Percentiles rank a stretch among this genome's conserved stretches.
These are phyloP conservation scores for Lithohypha guttulata DNA, from an alignment of 2,329 filamentous ascomycete genomes.

Conservation along the genomic window DNA sequence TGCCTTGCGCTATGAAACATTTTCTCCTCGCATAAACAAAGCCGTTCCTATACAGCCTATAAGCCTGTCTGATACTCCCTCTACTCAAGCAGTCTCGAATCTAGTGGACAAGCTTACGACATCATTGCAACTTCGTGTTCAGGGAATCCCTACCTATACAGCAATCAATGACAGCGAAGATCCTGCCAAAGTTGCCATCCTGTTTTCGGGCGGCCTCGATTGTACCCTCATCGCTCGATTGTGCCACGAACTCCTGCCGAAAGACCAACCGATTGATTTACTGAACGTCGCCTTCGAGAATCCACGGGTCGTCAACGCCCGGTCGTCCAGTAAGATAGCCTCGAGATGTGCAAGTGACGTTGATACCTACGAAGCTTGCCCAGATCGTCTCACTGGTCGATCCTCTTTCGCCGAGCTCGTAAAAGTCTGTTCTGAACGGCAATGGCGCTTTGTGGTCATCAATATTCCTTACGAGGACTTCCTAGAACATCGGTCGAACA, in stretches of 20 bases:
- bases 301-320: conserved; percentile 54
- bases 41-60: background rate
- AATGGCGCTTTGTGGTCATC: conserved; percentile 71
- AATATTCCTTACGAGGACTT: conserved; percentile 74
- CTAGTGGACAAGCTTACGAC: conserved; percentile 12
- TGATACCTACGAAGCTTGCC: conserved; percentile 66
- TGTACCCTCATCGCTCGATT: conserved; percentile 80
- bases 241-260: conserved; percentile 62
- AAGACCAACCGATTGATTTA: conserved; percentile 63
- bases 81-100: conserved; percentile 9
- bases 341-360: conserved; percentile 11
- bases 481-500: conserved; percentile 52
- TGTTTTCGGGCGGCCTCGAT: conserved; percentile 92
- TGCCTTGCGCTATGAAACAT: background rate
- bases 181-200: conserved; percentile 51
- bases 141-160: conserved; percentile 17
- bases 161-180: conserved; percentile 16
- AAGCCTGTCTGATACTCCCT: conserved; percentile 3
- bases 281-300: conserved; percentile 98
- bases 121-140: conserved; percentile 16
- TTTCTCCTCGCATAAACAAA: conserved; percentile 4
- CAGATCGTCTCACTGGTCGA: conserved; percentile 79
- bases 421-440: conserved; percentile 54
- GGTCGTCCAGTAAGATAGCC: conserved; percentile 33
- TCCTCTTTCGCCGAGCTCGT: conserved; percentile 67